Conservation (phyloP, 1,139 yeast species). For the Pichia sp. region DNA sequence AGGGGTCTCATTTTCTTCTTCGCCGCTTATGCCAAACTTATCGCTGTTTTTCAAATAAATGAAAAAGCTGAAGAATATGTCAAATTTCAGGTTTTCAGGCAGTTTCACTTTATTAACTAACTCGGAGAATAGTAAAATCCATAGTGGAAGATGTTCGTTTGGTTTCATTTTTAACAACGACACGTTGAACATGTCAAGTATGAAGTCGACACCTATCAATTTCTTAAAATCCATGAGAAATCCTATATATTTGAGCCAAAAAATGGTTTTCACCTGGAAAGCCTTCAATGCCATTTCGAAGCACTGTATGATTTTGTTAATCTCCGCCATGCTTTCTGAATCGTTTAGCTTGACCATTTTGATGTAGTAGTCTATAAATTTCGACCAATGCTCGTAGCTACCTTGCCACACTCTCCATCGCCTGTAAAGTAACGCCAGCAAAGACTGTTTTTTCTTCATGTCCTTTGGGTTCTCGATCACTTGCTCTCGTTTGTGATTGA, state of each 20-base stretch:
- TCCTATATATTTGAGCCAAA: conserved; percentile 5
- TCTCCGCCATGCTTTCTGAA: not conserved
- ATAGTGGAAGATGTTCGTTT: conserved; percentile 8
- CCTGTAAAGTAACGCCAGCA: conserved; percentile 6
- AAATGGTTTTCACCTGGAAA: not conserved
- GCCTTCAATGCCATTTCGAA: not conserved
- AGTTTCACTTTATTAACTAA: not conserved
- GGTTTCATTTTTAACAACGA: conserved; percentile 3
- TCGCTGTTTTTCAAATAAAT: conserved; percentile 8
- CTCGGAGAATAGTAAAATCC: conserved; percentile 7
- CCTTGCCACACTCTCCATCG: not conserved
- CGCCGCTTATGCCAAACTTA: conserved; percentile 1
- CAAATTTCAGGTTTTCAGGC: not conserved
- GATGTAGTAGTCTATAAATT: conserved; percentile 9
- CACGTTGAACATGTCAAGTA: not conserved
- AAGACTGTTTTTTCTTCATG: not conserved
- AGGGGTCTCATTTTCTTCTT: not conserved
- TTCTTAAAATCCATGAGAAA: not conserved
- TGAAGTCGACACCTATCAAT: not conserved
- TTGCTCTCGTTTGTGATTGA: conserved; percentile 33
- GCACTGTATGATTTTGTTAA: not conserved
- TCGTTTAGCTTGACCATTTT: not conserved
- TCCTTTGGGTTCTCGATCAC: conserved; percentile 5
- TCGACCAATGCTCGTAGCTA: not conserved
- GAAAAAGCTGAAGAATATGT: conserved; percentile 11